A percentile compares a stretch with the other conserved stretches of the same genome.
phyloP scores from a whole-genome alignment of 495 filamentous ascomycete species.

The Aspergillus olivimuriae region DNA sequence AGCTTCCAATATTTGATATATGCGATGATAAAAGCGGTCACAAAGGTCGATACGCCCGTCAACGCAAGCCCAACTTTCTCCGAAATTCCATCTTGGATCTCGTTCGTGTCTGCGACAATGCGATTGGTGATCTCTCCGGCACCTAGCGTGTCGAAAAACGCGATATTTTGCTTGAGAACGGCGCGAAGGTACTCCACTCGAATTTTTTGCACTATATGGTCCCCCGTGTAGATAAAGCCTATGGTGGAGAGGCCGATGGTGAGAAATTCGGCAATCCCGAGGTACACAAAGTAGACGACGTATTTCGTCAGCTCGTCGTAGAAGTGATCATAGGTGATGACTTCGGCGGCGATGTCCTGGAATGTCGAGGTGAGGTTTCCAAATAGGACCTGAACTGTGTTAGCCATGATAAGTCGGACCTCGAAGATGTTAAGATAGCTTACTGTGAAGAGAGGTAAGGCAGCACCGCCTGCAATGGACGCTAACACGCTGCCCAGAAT shows the following conservation, averaged over 20 bases:
- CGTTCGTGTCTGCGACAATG: conserved; percentile 83
- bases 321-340: conserved; percentile 49
- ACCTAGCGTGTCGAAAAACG: conserved; percentile 85
- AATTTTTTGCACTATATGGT: conserved; percentile 78
- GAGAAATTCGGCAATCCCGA: conserved; percentile 77
- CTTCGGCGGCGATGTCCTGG: conserved; percentile 50
- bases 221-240: conserved; percentile 89
- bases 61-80: conserved; percentile 79
- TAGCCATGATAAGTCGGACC: no score
- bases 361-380: conserved; percentile 71
- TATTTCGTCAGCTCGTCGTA: conserved; percentile 50
- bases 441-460: conserved; percentile 82
- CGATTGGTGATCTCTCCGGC: conserved; percentile 88
- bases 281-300: conserved; percentile 84
- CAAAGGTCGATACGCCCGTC: conserved; percentile 67
- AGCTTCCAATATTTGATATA: conserved; percentile 82
- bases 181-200: conserved; percentile 74
- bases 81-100: conserved; percentile 82
- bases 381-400: conserved; percentile 55
- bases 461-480: conserved; percentile 71
- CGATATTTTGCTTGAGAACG: conserved; percentile 85
- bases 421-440: no score
- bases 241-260: conserved; percentile 74
- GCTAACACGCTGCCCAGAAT: conserved; percentile 55
- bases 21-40: conserved; percentile 83